phyloP scores from a whole-genome alignment of 2,329 filamentous ascomycete species.

The Venturia pyrina region DNA sequence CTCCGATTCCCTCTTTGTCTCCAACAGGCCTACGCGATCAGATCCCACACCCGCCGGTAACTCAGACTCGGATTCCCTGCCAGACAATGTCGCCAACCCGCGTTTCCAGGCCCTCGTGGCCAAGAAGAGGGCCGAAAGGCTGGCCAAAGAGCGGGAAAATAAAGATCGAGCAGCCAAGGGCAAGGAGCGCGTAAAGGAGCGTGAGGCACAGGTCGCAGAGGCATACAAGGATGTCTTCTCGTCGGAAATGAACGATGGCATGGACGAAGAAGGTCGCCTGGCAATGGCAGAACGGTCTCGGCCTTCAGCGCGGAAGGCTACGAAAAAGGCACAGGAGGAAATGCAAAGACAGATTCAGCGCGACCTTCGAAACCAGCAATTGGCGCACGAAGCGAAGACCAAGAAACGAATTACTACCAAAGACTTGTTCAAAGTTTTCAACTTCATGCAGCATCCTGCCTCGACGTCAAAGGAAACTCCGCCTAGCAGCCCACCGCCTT shows the following conservation, averaged over 20 bases:
- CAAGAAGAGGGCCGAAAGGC: constrained; percentile 61
- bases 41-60: constrained; percentile 16
- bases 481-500: constrained; percentile 29
- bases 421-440: constrained; percentile 75
- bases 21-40: background rate
- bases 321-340: constrained; percentile 89
- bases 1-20: constrained; percentile 2
- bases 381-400: constrained; percentile 75
- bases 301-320: constrained; percentile 65
- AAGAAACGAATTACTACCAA: constrained; percentile 84
- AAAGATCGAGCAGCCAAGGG: constrained; percentile 10
- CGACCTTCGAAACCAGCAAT: constrained; percentile 78
- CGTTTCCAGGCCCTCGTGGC: constrained; percentile 64
- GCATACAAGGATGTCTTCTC: constrained; percentile 31
- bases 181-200: constrained; percentile 5
- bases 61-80: constrained; percentile 31
- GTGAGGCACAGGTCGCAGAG: constrained; percentile 22
- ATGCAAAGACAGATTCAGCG: constrained; percentile 94
- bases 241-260: constrained; percentile 28
- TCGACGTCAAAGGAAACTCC: constrained; percentile 34
- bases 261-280: constrained; percentile 43
- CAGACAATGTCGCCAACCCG: constrained; percentile 21
- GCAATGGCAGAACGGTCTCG: constrained; percentile 56
- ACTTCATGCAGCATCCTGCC: constrained; percentile 44
- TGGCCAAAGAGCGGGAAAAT: constrained; percentile 40